Percentiles rank a stretch among this genome's conserved stretches.
These are phyloP conservation scores for Graphiopsis chlorocephala DNA, from an alignment of 2,329 filamentous ascomycete species.

Conservation along the genomic window DNA sequence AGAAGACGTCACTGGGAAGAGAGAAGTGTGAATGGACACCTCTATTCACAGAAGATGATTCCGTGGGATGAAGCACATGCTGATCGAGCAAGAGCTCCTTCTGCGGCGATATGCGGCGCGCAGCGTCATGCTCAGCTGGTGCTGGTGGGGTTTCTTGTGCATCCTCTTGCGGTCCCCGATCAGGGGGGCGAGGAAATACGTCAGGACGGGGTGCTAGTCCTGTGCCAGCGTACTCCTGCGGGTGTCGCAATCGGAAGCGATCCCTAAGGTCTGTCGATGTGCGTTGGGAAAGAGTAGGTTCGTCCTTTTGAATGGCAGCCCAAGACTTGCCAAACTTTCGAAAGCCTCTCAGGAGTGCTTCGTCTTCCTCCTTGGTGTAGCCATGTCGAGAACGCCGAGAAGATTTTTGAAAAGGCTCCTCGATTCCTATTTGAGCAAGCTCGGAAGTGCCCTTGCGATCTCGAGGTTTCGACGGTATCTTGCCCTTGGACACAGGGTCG, in stretches of 20 bases:
- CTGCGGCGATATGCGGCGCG: neutral
- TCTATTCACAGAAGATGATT: constrained; percentile 7
- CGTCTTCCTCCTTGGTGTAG: constrained; percentile 58
- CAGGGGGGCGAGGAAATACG: constrained; percentile 24
- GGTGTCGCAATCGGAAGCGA: constrained; percentile 59
- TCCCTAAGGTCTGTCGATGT: constrained; percentile 60
- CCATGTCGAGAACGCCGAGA: constrained; percentile 53
- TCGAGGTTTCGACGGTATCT: constrained; percentile 20
- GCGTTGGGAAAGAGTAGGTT: neutral
- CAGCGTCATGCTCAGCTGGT: neutral
- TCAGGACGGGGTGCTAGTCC: constrained; percentile 42
- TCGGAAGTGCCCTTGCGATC: constrained; percentile 33
- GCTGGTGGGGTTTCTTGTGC: neutral
- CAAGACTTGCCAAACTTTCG: constrained; percentile 58
- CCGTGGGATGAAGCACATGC: neutral
- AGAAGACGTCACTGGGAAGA: constrained; percentile 31
- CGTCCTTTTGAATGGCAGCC: constrained; percentile 58
- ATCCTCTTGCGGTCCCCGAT: constrained; percentile 9
- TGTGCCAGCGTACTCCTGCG: constrained; percentile 54
- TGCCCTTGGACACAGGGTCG: neutral
- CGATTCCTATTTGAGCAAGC: constrained; percentile 46
- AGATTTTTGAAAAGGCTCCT: constrained; percentile 48
- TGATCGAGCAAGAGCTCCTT: neutral
- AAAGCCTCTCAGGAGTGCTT: constrained; percentile 57
- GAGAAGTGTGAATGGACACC: constrained; percentile 22